Percentiles rank a stretch among this genome's conserved stretches.
phyloP scores from a whole-genome alignment of 2,329 filamentous ascomycete genomes.

The Fusarium humuli region DNA sequence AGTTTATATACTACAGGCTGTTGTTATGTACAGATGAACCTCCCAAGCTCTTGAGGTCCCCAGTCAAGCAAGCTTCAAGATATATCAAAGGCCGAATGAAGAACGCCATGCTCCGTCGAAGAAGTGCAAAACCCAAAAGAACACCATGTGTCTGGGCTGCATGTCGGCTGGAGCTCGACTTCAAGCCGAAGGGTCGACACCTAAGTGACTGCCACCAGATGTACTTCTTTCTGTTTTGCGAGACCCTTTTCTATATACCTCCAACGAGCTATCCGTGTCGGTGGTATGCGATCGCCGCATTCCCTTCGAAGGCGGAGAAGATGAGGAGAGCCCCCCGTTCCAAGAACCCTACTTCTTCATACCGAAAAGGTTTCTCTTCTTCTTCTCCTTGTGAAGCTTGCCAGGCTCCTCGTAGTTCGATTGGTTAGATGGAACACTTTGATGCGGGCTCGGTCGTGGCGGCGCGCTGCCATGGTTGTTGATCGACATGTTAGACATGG shows the following conservation, averaged over 20 bases:
- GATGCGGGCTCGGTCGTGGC: conserved; percentile 31
- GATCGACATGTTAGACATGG: conserved; percentile 68
- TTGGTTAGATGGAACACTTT: conserved; percentile 28
- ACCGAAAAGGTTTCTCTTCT: conserved; percentile 68
- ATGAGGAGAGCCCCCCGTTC: conserved; percentile 34
- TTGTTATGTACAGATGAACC: conserved; percentile 22
- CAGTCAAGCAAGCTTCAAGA: conserved; percentile 7
- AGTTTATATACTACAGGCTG: conserved; percentile 29
- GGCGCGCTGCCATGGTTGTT: conserved; percentile 43
- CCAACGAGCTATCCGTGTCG: conserved; percentile 26
- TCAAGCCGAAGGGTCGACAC: conserved; percentile 1
- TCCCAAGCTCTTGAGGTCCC: neutral
- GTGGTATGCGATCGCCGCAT: conserved; percentile 29
- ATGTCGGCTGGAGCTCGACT: neutral
- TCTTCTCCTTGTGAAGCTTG: conserved; percentile 69
- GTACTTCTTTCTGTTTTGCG: conserved; percentile 9
- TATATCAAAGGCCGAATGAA: conserved; percentile 18
- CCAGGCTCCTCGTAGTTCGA: conserved; percentile 47
- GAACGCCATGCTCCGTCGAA: conserved; percentile 39
- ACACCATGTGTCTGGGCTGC: conserved; percentile 11
- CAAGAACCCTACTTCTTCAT: conserved; percentile 66
- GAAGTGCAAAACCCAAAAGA: conserved; percentile 27
- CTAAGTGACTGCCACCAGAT: neutral
- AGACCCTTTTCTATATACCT: neutral
- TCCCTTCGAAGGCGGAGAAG: conserved; percentile 10